phyloP scores from a whole-genome alignment of 805 yeast genomes.

The Starmerella bombicola region DNA sequence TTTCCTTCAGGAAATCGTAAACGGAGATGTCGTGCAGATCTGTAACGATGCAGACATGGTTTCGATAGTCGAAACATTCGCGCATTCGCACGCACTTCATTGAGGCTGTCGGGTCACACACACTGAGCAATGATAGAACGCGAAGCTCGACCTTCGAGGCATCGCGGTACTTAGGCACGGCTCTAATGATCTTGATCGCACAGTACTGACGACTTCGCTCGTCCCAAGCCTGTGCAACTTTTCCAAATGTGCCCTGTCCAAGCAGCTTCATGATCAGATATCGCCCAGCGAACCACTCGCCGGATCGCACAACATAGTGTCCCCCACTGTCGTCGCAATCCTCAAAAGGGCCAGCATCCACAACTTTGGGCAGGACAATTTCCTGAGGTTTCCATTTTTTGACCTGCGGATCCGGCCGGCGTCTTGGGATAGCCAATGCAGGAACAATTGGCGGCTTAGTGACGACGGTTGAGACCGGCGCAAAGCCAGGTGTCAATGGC shows the following conservation, averaged over 20 bases:
- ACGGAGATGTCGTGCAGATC: conserved; percentile 73
- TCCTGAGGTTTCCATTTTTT: conserved; percentile 20
- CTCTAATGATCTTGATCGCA: conserved; percentile 85
- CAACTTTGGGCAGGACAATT: conserved; percentile 19
- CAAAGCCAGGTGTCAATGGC: not conserved
- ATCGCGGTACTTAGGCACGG: conserved; percentile 87
- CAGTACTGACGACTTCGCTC: conserved; percentile 44
- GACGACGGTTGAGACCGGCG: conserved; percentile 1
- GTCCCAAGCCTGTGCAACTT: conserved; percentile 76
- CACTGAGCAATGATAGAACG: conserved; percentile 59
- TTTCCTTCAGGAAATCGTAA: conserved; percentile 78
- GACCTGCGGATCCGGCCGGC: conserved; percentile 3
- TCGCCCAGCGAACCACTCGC: conserved; percentile 43
- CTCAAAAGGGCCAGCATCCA: conserved; percentile 15
- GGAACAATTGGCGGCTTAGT: conserved; percentile 1
- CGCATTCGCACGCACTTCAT: conserved; percentile 74
- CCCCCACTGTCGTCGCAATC: conserved; percentile 25
- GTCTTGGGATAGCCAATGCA: conserved; percentile 1
- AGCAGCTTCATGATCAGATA: conserved; percentile 54
- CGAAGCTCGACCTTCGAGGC: conserved; percentile 89
- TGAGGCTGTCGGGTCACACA: conserved; percentile 52
- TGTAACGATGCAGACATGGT: conserved; percentile 89
- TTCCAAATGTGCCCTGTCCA: conserved; percentile 91
- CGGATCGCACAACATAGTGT: conserved; percentile 28
- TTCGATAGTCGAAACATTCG: conserved; percentile 83